These are phyloP conservation scores for Suillus brevipes DNA, from an alignment of 768 basidiomycete species.

Conservation along the genomic window DNA sequence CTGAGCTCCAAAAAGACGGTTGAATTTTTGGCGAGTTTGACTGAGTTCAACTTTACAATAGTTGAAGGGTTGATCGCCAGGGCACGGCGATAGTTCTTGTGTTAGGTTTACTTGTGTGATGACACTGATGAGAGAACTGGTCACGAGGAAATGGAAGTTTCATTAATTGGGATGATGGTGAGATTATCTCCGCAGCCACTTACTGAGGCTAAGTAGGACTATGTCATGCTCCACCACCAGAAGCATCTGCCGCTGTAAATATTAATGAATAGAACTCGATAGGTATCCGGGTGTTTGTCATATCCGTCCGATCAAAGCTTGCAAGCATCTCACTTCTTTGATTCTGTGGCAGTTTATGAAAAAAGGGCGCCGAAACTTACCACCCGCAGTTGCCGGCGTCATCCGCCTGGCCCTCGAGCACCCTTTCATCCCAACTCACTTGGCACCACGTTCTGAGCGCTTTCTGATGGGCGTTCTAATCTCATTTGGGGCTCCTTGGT, in stretches of 20 bases:
- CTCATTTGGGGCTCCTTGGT: not conserved
- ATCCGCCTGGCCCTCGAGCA: conserved; percentile 23
- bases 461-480: not conserved
- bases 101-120: not conserved
- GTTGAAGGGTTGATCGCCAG: conserved; percentile 4
- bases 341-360: conserved; percentile 14
- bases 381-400: conserved; percentile 10
- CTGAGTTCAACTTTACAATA: not conserved
- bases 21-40: not conserved
- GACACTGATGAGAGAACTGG: too few species aligned
- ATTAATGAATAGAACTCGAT: not conserved
- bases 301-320: conserved; percentile 14
- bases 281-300: not conserved
- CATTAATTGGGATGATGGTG: conserved; percentile 6
- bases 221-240: not conserved
- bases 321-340: not conserved
- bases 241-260: not conserved
- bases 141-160: not conserved
- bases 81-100: not conserved
- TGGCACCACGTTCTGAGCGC: not conserved
- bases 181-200: not conserved
- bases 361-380: conserved; percentile 17
- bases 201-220: too few species aligned
- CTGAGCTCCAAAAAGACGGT: not conserved
- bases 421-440: conserved; percentile 11